A percentile compares a stretch with the other conserved stretches of the same genome.
Conservation (phyloP, 352 stramenopile genomes). For the Phytopythium delawarense region DNA sequence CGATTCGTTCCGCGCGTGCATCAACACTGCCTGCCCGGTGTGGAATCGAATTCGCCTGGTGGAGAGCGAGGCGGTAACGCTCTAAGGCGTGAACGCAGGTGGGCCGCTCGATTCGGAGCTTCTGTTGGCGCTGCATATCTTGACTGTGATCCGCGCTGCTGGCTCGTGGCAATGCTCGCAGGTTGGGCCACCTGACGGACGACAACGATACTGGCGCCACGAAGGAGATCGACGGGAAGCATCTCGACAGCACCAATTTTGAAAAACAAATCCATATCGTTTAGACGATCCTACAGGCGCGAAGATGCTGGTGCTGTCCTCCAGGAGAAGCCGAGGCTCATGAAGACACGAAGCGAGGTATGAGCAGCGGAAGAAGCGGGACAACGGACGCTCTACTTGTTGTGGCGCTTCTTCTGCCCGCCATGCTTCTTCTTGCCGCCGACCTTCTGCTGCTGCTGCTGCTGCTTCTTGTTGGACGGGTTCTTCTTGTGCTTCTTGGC, state of each 20-base stretch:
- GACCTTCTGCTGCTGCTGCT: constrained; percentile 3
- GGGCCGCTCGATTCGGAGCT: background rate
- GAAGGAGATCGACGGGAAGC: background rate
- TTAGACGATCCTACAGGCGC: constrained; percentile 1
- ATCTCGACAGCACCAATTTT: background rate
- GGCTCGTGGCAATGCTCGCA: background rate
- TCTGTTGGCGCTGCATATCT: background rate
- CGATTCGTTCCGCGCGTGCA: constrained; percentile 36
- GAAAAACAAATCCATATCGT: constrained; percentile 7
- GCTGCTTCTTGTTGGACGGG: constrained; percentile 11
- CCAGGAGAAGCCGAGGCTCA: background rate
- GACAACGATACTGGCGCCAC: background rate
- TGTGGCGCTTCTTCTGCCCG: constrained; percentile 2
- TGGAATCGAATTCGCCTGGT: constrained; percentile 64
- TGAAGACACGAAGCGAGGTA: background rate
- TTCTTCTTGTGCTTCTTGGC: constrained; percentile 23
- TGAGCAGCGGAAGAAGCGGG: background rate
- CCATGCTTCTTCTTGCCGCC: constrained; percentile 9
- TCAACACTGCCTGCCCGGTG: constrained; percentile 53
- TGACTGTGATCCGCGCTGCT: background rate
- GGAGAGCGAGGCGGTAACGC: constrained; percentile 26
- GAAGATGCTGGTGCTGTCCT: background rate
- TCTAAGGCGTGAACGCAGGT: constrained; percentile 10
- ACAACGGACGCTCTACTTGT: constrained; percentile 4
- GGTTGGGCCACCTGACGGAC: background rate